Evolutionary conservation across 257 asterid genomes (phyloP).

Genomic region (Rauvolfia tetraphylla): DNA sequence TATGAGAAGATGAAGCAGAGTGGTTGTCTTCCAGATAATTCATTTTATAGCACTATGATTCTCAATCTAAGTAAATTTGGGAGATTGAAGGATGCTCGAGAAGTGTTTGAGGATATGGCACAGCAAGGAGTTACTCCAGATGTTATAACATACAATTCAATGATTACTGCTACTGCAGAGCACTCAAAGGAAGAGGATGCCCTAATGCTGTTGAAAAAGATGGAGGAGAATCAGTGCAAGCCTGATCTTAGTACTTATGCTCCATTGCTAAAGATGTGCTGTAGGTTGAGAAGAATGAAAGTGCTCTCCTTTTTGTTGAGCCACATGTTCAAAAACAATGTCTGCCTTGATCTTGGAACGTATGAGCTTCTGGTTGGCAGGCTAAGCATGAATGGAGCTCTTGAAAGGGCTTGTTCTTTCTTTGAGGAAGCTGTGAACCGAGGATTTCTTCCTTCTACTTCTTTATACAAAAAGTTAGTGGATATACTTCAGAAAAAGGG

Average conservation of each 20-base stretch:
- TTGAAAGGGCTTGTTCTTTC: conserved; percentile 52
- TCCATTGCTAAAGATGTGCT: conserved; percentile 87
- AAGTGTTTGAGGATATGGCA: conserved; percentile 74
- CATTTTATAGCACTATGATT: conserved; percentile 52
- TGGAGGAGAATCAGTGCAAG: conserved; percentile 63
- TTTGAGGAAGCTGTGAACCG: conserved; percentile 62
- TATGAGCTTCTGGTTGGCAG: conserved; percentile 60
- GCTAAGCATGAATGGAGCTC: conserved; percentile 48
- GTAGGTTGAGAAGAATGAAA: conserved; percentile 68
- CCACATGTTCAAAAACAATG: conserved; percentile 74
- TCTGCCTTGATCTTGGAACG: conserved; percentile 63
- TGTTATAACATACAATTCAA: conserved; percentile 44
- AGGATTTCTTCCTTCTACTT: conserved; percentile 62
- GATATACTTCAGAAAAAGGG: conserved; percentile 51
- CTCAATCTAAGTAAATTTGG: conserved; percentile 56
- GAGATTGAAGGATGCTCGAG: conserved; percentile 61
- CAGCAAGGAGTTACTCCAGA: conserved; percentile 63
- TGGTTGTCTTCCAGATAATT: conserved; percentile 57
- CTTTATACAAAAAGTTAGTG: conserved; percentile 40
- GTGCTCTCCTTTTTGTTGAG: conserved; percentile 67
- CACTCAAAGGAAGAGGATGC: conserved; percentile 76
- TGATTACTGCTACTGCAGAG: conserved; percentile 48
- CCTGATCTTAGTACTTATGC: conserved; percentile 64
- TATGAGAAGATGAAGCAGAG: conserved; percentile 66
- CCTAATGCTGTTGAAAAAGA: conserved; percentile 45